Evolutionary conservation across 106 monocot genomes (phyloP).

Genomic region (Allium sativum): DNA sequence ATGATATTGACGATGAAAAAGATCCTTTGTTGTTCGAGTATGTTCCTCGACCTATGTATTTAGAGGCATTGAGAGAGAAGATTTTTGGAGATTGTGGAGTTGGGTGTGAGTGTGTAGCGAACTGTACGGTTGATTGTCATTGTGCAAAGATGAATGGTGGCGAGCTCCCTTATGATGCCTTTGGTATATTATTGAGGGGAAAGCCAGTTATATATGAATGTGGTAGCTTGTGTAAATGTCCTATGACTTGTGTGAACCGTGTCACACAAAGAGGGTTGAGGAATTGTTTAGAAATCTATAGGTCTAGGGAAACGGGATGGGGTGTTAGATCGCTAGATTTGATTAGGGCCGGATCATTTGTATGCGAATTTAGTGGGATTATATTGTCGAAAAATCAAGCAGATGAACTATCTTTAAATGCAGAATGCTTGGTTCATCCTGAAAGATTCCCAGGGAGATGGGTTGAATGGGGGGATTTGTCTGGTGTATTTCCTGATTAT

Average conservation of each 20-base stretch:
- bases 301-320: slow-evolving; percentile 87
- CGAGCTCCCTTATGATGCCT: slow-evolving; percentile 64
- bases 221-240: slow-evolving; percentile 62
- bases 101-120: slow-evolving; percentile 54
- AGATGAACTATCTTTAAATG: slow-evolving; percentile 35
- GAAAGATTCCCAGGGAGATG: slow-evolving; percentile 61
- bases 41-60: slow-evolving; percentile 39
- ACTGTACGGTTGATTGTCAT: slow-evolving; percentile 49
- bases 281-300: slow-evolving; percentile 64
- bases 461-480: slow-evolving; percentile 92
- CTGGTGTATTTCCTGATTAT: slow-evolving; percentile 54
- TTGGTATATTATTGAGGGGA: slow-evolving; percentile 58
- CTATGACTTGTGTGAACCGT: slow-evolving; percentile 61
- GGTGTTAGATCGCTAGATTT: slow-evolving; percentile 88
- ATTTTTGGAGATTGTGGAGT: slow-evolving; percentile 17
- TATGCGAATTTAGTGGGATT: slow-evolving; percentile 80
- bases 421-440: slow-evolving; percentile 61
- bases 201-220: slow-evolving; percentile 88
- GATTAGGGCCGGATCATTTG: slow-evolving; percentile 78
- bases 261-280: slow-evolving; percentile 76
- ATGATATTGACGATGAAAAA: slow-evolving; percentile 69
- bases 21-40: slow-evolving; percentile 82
- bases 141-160: slow-evolving; percentile 72
- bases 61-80: slow-evolving; percentile 22
- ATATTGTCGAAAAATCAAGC: slow-evolving; percentile 63